phyloP scores from a whole-genome alignment of 2,329 filamentous ascomycete genomes.

The Trichothecium sympodiale region DNA sequence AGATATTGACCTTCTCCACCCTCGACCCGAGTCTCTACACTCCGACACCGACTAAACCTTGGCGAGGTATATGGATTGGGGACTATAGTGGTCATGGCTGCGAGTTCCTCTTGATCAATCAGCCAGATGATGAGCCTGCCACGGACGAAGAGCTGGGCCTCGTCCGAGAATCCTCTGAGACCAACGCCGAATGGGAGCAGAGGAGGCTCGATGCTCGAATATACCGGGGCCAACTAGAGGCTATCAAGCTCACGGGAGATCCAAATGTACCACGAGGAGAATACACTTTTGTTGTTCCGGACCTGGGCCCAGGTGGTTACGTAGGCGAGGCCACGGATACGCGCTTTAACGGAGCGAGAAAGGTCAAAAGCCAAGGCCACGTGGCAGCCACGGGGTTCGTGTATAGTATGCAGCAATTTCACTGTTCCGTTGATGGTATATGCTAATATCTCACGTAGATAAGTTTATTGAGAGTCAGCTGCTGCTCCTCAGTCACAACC shows the following conservation, averaged over 20 bases:
- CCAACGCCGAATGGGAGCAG: conserved; percentile 30
- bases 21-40: conserved; percentile 67
- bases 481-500: conserved; percentile 66
- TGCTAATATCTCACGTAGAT: conserved; percentile 34
- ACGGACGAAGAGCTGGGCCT: conserved; percentile 30
- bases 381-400: conserved; percentile 68
- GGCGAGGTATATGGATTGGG: conserved; percentile 83
- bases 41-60: conserved; percentile 69
- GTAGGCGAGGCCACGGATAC: conserved; percentile 53
- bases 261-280: conserved; percentile 82
- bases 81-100: conserved; percentile 83
- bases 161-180: conserved; percentile 27
- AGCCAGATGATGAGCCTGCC: conserved; percentile 42
- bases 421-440: background rate
- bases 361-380: conserved; percentile 67
- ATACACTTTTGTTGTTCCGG: conserved; percentile 67
- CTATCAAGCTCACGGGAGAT: conserved; percentile 86
- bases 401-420: too few species aligned
- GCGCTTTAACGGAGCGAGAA: conserved; percentile 61
- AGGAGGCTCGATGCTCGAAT: conserved; percentile 35
- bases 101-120: conserved; percentile 76
- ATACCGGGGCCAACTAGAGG: conserved; percentile 61
- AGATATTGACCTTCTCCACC: conserved; percentile 55
- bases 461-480: conserved; percentile 65
- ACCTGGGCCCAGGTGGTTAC: conserved; percentile 58